Base-by-base conservation (phyloP, 1,139 yeast species). In the Scheffersomyces segobiensis region DNA sequence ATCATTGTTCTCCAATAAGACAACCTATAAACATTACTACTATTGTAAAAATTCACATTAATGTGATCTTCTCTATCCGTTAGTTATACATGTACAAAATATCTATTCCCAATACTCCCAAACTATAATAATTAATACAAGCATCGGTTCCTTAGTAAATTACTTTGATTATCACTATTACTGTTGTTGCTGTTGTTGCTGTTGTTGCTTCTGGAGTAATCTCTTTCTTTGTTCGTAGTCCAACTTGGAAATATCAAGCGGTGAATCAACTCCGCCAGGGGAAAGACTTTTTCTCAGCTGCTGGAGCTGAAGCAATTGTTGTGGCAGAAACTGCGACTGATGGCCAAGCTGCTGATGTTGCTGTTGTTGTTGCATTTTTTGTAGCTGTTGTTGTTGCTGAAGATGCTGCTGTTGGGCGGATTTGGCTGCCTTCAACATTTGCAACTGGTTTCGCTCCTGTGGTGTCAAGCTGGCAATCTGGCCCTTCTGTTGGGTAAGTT, bases 371-470 rank as follows among this genome's bases (percentile, higher is more conserved):
- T 63, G 72, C 56, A 64, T 71, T 50, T 64, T 72, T 49, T 65
- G 72, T 17, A 65, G 67, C 21, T 64, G 68, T 18, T 64, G 71
- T 55, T 68, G 74, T 58, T 67, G 72, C 50, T 71, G 66, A 22
- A 63, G 60, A 24, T 65, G 75, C 56, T 71, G 75, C 53, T 72
- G 77, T 56, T 74, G 78, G n/a, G 74, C 70, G 54, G 67, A 68
- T 60, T 74, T 72, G 5, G 73, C 72, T 6, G 77, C 77, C 59
- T 76, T 77, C 53, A 76, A 62, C 77, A 75, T 75, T 56, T 75
- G 79, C 20, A 77, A 62, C 62, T 77, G 80, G 54, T 68, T 74
- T 53, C 79, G 63, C 59, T 76, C 80, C 58, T 77, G 79, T 2
- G 79, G 78, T 1, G 79, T 74, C 52, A 77, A 66, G 2, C 74